Percentiles rank a stretch among this genome's conserved stretches.
Conservation (phyloP, 176 grass and related monocot species). For the Pontederia paniculata region DNA sequence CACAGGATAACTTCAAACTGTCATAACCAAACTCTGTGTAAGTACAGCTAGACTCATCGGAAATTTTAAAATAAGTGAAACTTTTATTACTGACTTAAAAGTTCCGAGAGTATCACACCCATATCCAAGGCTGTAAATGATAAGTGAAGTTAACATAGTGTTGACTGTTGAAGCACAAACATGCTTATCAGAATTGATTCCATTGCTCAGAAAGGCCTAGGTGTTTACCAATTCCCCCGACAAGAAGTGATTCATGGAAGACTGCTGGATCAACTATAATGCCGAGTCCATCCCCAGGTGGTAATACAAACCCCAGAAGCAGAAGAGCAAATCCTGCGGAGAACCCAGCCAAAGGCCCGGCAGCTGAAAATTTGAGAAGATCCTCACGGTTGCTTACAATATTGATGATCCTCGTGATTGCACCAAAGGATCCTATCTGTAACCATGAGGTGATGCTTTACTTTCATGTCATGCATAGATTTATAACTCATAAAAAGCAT, state of each 20-base stretch:
- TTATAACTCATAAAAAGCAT: not conserved
- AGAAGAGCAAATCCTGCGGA: conserved; percentile 69
- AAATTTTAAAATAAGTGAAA: no score
- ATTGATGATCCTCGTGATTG: conserved; percentile 82
- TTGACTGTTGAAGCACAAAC: no score
- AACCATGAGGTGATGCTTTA: conserved; percentile 6
- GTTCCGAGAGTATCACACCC: no score
- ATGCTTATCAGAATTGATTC: not conserved
- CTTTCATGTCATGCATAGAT: not conserved
- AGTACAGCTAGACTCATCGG: no score
- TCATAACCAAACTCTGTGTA: no score
- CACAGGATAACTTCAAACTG: no score
- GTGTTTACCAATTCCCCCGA: conserved; percentile 64
- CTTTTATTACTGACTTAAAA: no score
- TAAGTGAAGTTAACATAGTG: no score
- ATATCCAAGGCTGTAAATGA: no score
- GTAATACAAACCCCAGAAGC: conserved; percentile 67
- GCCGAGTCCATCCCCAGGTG: conserved; percentile 62
- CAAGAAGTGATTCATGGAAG: conserved; percentile 95
- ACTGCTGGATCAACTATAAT: conserved; percentile 69
- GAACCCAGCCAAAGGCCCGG: conserved; percentile 80
- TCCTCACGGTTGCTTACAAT: conserved; percentile 79
- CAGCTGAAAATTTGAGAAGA: conserved; percentile 64
- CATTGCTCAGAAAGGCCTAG: not conserved
- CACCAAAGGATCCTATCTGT: conserved; percentile 98